Base-by-base conservation (phyloP, 2,329 filamentous ascomycete species). In the Penicillium concentricum region DNA sequence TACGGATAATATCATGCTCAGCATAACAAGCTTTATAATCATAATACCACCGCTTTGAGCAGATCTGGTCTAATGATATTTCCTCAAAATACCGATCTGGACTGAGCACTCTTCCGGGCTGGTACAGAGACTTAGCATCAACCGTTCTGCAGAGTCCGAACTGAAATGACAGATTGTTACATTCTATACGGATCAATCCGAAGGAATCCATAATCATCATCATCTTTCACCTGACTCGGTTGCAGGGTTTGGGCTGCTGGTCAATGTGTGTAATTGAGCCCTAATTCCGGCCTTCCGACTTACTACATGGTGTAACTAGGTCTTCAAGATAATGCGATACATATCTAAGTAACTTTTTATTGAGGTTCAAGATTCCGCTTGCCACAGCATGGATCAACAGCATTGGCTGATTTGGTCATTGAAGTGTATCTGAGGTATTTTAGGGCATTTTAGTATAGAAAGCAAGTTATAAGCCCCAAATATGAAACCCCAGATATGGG, bases 281-380 rank as follows among this genome's bases (percentile, higher is more conserved):
- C 38, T 43, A 55, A 37, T 41, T 50, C 52, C 52, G 52, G 46
- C n/a, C 38, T 26, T 55, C 52, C 52, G 52, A 51, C 32, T 50
- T 47, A 35, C 44, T 24, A 35, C 13, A 46, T 44, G n/a, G 52
- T 55, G 52, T 55, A 55, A 55, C 52, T 37, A 41, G 5, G 15
- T 15, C 9, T 30, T 22, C 16, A 30, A 41, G 47, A 28, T 51
- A 26, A 51, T 30, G 22, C 42, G 46, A 51, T 42, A 51, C 38
- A 43, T 28, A 42, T 37, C 30, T 43, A 32, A 7, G 46, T 42
- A 42, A 5, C 5, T n/a, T 20, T 34, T n/a, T n/a, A 22, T 28
- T 6, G 20, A 35, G 26, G 7, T n/a, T 24, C 12, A 26, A 26
- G 18, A 22, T 13, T 16, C 2, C 1, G 8, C 30, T 44, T 51